A percentile compares a stretch with the other conserved stretches of the same genome.
phyloP scores from a whole-genome alignment of 768 basidiomycete genomes.

The Amanita thiersii region DNA sequence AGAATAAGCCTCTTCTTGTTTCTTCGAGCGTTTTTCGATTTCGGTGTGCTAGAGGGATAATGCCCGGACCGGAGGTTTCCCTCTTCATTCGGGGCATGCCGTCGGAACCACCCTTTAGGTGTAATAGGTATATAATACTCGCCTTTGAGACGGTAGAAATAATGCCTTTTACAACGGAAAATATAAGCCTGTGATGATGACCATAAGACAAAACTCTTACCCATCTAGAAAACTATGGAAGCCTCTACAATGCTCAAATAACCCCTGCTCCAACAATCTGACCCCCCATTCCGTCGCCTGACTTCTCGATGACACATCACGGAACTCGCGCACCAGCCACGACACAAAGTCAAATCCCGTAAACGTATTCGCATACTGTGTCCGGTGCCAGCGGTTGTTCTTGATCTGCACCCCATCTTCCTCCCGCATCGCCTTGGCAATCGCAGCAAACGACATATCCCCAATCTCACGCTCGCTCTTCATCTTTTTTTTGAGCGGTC shows the following conservation, averaged over 20 bases:
- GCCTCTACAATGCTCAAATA: slow-evolving; percentile 79
- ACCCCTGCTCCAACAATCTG: slow-evolving; percentile 68
- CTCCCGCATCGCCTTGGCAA: slow-evolving; percentile 82
- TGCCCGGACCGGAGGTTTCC: slow-evolving; percentile 19
- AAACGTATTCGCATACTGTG: slow-evolving; percentile 73
- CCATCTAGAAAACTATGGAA: slow-evolving; percentile 84
- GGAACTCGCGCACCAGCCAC: slow-evolving; percentile 89
- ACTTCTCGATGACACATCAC: slow-evolving; percentile 76
- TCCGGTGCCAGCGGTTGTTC: slow-evolving; percentile 75
- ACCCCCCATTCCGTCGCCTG: slow-evolving; percentile 77
- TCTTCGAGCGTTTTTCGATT: slow-evolving; percentile 29
- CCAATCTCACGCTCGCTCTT: slow-evolving; percentile 68
- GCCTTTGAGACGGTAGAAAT: slow-evolving; percentile 78
- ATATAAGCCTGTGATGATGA: background rate
- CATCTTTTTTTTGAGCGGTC: slow-evolving; percentile 72
- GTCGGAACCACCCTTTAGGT: slow-evolving; percentile 67
- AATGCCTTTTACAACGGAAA: slow-evolving; percentile 45
- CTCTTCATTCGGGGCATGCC: slow-evolving; percentile 38
- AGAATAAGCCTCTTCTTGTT: slow-evolving; percentile 59
- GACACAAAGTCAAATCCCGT: slow-evolving; percentile 85
- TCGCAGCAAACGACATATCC: slow-evolving; percentile 51
- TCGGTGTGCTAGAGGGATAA: slow-evolving; percentile 27
- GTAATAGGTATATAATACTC: slow-evolving; percentile 70
- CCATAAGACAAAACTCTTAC: slow-evolving; percentile 29
- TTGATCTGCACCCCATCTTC: slow-evolving; percentile 81